phyloP scores from a whole-genome alignment of 257 asterid species.

The Solanum pimpinellifolium region DNA sequence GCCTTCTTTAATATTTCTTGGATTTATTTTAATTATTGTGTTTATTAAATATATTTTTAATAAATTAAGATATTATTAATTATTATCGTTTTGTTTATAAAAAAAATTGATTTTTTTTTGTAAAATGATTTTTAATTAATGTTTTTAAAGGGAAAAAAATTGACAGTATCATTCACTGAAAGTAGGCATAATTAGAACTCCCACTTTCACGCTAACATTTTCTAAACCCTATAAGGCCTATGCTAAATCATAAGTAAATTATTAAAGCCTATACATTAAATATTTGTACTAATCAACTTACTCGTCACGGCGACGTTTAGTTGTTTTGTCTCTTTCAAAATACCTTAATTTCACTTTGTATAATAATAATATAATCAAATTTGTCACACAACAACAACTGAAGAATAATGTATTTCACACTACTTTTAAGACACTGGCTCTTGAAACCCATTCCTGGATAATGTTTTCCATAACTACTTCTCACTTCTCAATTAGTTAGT shows the following conservation, averaged over 20 bases:
- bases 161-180: background rate
- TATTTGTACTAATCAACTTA: slow-evolving; percentile 3
- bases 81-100: background rate
- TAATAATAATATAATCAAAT: background rate
- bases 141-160: background rate
- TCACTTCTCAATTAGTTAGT: background rate
- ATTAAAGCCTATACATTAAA: background rate
- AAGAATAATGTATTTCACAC: background rate
- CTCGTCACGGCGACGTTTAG: slow-evolving; percentile 31
- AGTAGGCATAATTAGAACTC: background rate
- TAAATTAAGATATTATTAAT: background rate
- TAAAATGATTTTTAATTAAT: background rate
- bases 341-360: background rate
- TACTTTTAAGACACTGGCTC: background rate
- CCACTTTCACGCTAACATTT: background rate
- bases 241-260: background rate
- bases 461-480: background rate
- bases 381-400: background rate
- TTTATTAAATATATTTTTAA: background rate
- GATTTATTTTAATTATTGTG: background rate
- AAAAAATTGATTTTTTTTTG: fast-evolving
- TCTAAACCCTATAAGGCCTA: background rate
- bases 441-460: background rate
- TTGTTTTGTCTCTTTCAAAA: slow-evolving; percentile 9
- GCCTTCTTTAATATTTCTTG: background rate